Evolutionary conservation across 495 filamentous ascomycete genomes (phyloP), one percentile per base, ranked within the genome.

Genomic region (Thozetella sp.): DNA sequence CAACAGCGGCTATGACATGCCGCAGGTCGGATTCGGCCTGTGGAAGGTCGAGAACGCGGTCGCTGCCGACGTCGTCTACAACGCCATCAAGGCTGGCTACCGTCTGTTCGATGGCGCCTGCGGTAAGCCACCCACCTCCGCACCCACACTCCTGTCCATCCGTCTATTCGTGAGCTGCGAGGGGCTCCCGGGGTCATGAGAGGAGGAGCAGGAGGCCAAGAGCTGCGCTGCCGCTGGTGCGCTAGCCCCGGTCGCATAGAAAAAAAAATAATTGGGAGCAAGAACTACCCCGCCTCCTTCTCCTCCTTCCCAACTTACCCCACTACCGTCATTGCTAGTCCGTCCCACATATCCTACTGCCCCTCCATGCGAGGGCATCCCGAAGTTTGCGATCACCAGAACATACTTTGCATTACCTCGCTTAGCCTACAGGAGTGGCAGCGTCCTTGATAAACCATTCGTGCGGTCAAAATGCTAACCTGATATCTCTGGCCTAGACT

Each of bases 71-170:
- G 86, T 85, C 64, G 87, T 96, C 64, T 95, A 96, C 80, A 85
- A 93, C 58, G 92, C 92, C 66, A 94, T 96, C 80, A 95, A 95
- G 77, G 78, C 85, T 25, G 92, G 92, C 24, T 96, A 96, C 79
- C 83, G 92, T 58, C 81, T 93, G 34, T 92, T 96, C 62, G 92
- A 96, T 63, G 92, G 92, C 63, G 92, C 92, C 58, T 91, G 87
- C 71, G 92, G 91, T 93, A 81, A 63, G 83, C 22, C 54, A 22
- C 22, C 58, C 52, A 53, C 22, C 22, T 48, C 56, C 24, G n/a
- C 27, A 22, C n/a, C 43, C 13, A 26, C 22, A 27, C 51, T 53
- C 17, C 30, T n/a, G n/a, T n/a, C n/a, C n/a, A n/a, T n/a, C n/a
- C n/a, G n/a, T n/a, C n/a, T n/a, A n/a, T n/a, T n/a, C n/a, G n/a